A percentile compares a stretch with the other conserved stretches of the same genome.
These are phyloP conservation scores for Skeletonema menzelii DNA, from an alignment of 108 stramenopile genomes.

Conservation along the genomic window DNA sequence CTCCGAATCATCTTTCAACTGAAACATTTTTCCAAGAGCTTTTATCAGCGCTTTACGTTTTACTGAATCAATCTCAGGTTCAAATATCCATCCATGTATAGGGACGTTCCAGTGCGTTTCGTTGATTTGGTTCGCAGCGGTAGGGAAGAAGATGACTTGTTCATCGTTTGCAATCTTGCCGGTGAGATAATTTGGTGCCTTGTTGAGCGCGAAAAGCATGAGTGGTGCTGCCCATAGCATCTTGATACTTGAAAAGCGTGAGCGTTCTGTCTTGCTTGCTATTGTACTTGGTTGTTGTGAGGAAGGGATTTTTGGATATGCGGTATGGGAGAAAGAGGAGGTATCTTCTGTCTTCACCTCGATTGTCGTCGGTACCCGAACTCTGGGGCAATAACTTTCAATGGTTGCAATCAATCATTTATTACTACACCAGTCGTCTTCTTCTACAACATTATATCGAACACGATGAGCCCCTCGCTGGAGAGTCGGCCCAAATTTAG, in stretches of 20 bases:
- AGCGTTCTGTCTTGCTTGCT: too few species aligned
- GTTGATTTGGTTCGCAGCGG: constrained; percentile 20
- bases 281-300: too few species aligned
- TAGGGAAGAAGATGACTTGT: constrained; percentile 48
- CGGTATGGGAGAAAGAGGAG: too few species aligned
- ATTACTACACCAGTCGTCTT: too few species aligned
- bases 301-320: too few species aligned
- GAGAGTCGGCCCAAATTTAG: too few species aligned
- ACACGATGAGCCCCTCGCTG: too few species aligned
- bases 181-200: constrained; percentile 12
- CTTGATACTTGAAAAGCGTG: not conserved
- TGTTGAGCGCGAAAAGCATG: constrained; percentile 7
- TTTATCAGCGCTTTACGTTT: constrained; percentile 31
- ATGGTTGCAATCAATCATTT: too few species aligned
- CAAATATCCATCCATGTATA: constrained; percentile 52
- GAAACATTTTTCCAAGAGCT: constrained; percentile 25
- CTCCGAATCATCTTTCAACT: constrained; percentile 14
- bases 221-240: not conserved
- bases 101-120: constrained; percentile 33
- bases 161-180: constrained; percentile 43
- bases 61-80: constrained; percentile 36
- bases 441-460: too few species aligned
- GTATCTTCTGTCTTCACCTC: too few species aligned
- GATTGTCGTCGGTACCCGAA: too few species aligned
- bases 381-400: too few species aligned